These are phyloP conservation scores for Auriscalpium microsporum DNA, from an alignment of 768 basidiomycete genomes.

Conservation along the genomic window DNA sequence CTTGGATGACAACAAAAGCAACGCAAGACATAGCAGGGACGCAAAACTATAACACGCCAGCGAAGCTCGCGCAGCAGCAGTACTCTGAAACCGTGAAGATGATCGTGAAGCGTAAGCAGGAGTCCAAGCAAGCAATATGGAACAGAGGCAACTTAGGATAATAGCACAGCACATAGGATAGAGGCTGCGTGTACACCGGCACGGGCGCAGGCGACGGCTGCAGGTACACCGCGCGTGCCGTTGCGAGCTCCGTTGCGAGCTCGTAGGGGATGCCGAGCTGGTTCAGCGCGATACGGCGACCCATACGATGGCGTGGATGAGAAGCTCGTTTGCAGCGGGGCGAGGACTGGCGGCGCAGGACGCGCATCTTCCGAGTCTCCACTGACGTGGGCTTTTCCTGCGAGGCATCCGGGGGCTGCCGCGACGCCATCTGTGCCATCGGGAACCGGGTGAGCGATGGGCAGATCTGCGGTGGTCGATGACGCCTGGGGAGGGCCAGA, in stretches of 20 bases:
- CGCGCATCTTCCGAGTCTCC: slow-evolving; percentile 18
- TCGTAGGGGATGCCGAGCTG: slow-evolving; percentile 78
- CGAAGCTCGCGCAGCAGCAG: too few relatives aligned
- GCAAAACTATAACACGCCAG: too few relatives aligned
- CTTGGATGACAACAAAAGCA: too few relatives aligned
- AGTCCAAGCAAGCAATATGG: too few relatives aligned
- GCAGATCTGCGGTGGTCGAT: background rate
- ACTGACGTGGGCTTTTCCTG: slow-evolving; percentile 2
- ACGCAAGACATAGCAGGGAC: too few relatives aligned
- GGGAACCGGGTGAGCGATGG: slow-evolving; percentile 7
- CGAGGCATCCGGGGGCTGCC: background rate
- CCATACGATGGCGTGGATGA: slow-evolving; percentile 51
- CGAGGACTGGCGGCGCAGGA: slow-evolving; percentile 30
- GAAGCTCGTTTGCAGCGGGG: slow-evolving; percentile 37
- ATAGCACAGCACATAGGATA: background rate
- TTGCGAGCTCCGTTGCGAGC: too few relatives aligned
- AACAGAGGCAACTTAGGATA: too few relatives aligned
- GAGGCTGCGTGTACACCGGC: slow-evolving; percentile 29
- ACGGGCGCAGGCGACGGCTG: slow-evolving; percentile 25
- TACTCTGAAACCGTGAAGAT: too few relatives aligned
- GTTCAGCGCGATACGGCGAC: slow-evolving; percentile 70
- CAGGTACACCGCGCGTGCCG: slow-evolving; percentile 72
- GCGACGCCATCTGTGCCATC: background rate
- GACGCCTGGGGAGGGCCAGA: background rate
- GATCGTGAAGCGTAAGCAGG: too few relatives aligned